Conservation (phyloP, 1,139 yeast species). For the Saccharomyces pastorianus region DNA sequence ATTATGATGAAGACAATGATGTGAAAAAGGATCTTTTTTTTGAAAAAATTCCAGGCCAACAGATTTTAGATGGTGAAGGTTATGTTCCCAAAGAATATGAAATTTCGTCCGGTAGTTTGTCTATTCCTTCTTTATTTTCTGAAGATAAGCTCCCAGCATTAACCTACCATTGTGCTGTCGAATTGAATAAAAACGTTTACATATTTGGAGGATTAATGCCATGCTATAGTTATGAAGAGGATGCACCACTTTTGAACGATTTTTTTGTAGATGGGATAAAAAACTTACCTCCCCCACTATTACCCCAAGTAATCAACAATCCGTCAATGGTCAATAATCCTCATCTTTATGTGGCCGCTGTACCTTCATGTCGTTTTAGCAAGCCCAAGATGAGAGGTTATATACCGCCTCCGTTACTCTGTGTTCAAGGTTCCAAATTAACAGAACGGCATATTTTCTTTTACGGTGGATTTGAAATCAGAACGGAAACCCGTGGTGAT, state of each 20-base stretch:
- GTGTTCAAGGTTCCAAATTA: constrained; percentile 34
- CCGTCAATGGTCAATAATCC: constrained; percentile 34
- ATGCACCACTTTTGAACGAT: constrained; percentile 30
- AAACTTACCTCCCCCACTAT: constrained; percentile 39
- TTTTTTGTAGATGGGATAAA: constrained; percentile 32
- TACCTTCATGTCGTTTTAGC: constrained; percentile 32
- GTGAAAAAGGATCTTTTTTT: neutral
- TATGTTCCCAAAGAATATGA: constrained; percentile 13
- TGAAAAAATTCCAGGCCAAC: constrained; percentile 1
- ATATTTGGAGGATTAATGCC: constrained; percentile 37
- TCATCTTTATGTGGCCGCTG: constrained; percentile 28
- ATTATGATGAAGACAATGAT: neutral
- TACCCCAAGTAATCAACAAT: constrained; percentile 31
- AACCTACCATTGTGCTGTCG: constrained; percentile 34
- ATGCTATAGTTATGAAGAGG: constrained; percentile 27
- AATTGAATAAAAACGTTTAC: constrained; percentile 30
- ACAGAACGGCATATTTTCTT: constrained; percentile 36
- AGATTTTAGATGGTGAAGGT: constrained; percentile 10
- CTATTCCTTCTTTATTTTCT: constrained; percentile 32
- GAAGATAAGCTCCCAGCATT: constrained; percentile 32
- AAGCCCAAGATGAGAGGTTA: constrained; percentile 27
- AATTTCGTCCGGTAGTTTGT: constrained; percentile 8
- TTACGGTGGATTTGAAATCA: constrained; percentile 42
- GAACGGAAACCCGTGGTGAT: constrained; percentile 25
- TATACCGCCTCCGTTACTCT: constrained; percentile 37